Evolutionary conservation across 129 eudicot species (phyloP), one percentile per base, ranked within the genome.

Genomic region (Lactuca sativa): DNA sequence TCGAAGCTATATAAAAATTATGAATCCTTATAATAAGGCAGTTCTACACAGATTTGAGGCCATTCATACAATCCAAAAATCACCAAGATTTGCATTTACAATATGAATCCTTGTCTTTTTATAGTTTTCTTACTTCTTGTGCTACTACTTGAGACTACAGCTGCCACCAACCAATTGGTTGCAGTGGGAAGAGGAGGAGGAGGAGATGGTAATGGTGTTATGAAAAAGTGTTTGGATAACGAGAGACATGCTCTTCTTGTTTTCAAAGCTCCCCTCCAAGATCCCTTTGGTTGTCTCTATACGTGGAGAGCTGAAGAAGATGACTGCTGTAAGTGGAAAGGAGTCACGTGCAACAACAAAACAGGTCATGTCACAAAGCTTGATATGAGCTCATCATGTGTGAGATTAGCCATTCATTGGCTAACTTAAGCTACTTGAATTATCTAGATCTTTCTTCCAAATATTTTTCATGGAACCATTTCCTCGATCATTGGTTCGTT

Each of bases 291-390:
- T n/a, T 13, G 3, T 51, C 56, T 51, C 16, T 51, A 16, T 51
- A 13, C 56, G 15, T 51, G 56, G 56, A 51, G 17, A 13, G 3
- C 2, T 11, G 56, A 13, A 51, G 56, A 51, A 51, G 4, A 11
- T 10, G n/a, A 62, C 2, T 62, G 67, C 8, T 62, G 67, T 38
- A 16, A 38, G 3, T 62, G 67, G 52, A 0, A 7, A 6, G 51
- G 67, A 7, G 32, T 62, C n/a, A 38, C 51, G 6, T 62, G 67
- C 67, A 15, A 38, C 14, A 3, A 16, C 5, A 32, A 16, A 37
- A 36, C 66, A 16, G 67, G 67, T 7, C 67, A 62, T 38, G 67
- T 62, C 51, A 1, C 6, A 15, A 10, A 38, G 51, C 67, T 62
- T 62, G 51, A 61, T 16, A 7, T 61, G n/a, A 4, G 30, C 5